These are phyloP conservation scores for Coccinonectria pachysandricola DNA, from an alignment of 2,329 filamentous ascomycete genomes.

Conservation along the genomic window DNA sequence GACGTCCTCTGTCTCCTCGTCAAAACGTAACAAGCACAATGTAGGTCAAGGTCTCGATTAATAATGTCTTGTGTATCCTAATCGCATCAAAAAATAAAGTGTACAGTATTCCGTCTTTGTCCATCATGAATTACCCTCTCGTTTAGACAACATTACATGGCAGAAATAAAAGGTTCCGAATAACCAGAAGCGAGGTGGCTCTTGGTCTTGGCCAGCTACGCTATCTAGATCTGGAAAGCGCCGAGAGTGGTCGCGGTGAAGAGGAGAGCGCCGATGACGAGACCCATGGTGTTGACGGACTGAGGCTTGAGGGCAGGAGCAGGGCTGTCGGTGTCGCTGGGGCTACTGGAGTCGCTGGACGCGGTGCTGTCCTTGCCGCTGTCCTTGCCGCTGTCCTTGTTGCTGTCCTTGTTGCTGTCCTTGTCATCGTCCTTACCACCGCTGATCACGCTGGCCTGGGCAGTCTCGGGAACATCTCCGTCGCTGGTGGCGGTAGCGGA, in stretches of 20 bases:
- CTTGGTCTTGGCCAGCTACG: no score
- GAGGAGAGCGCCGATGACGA: constrained; percentile 26
- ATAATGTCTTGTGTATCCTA: no score
- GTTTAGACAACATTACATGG: no score
- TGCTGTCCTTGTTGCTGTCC: constrained; percentile 4
- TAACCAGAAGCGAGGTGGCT: no score
- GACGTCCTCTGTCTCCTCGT: no score
- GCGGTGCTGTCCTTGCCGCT: constrained; percentile 3
- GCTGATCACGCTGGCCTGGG: constrained; percentile 20
- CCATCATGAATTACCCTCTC: no score
- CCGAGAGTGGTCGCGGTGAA: constrained; percentile 23
- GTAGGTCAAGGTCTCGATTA: no score
- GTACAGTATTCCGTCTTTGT: no score
- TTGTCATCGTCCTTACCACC: constrained; percentile 5
- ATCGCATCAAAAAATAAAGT: no score
- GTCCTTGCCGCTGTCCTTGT: constrained; percentile 4
- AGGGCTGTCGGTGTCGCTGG: constrained; percentile 8
- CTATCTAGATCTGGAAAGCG: constrained; percentile 16
- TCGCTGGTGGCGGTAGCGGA: constrained; percentile 22
- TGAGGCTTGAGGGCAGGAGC: constrained; percentile 12
- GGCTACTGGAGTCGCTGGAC: not conserved
- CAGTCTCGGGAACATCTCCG: constrained; percentile 18
- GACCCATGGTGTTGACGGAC: constrained; percentile 21
- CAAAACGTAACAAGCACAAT: no score
- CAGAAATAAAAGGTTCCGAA: no score